Evolutionary conservation across 2,329 filamentous ascomycete genomes (phyloP).

Genomic region (Cladosporium sphaerospermum): DNA sequence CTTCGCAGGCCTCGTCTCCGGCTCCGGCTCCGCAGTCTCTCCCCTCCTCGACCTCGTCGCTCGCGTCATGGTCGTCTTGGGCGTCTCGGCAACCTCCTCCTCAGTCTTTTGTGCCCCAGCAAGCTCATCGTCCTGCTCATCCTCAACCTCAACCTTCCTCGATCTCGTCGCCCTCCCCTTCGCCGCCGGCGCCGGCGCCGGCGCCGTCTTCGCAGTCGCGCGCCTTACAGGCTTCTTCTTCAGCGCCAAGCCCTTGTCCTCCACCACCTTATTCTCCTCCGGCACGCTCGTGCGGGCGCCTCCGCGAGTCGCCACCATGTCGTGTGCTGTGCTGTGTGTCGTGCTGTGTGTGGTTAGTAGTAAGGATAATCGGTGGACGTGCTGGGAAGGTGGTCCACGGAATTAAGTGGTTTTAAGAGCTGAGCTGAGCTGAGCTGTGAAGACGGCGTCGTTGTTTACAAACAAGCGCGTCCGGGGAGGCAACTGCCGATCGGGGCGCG

Average conservation of each 20-base stretch:
- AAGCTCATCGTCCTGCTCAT: constrained; percentile 6
- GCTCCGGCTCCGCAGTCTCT: constrained; percentile 9
- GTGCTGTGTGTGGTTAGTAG: too few species aligned
- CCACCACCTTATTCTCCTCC: constrained; percentile 10
- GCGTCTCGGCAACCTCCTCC: constrained; percentile 3
- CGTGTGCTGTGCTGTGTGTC: constrained; percentile 6
- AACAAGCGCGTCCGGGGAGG: too few species aligned
- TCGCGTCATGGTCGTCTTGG: constrained; percentile 7
- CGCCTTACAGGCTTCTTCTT: constrained; percentile 31
- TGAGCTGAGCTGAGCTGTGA: too few species aligned
- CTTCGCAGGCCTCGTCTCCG: constrained; percentile 18
- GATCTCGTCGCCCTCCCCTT: constrained; percentile 16
- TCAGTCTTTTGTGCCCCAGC: background rate
- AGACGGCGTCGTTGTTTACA: too few species aligned
- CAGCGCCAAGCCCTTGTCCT: constrained; percentile 16
- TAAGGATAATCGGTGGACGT: too few species aligned
- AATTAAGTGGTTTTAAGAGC: too few species aligned
- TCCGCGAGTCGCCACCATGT: constrained; percentile 32
- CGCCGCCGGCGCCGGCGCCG: constrained; percentile 12
- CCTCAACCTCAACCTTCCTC: constrained; percentile 18
- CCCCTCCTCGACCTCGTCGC: constrained; percentile 3
- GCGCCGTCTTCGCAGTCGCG: constrained; percentile 21
- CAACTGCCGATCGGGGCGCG: too few species aligned
- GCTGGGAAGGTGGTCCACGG: too few species aligned
- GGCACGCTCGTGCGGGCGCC: constrained; percentile 21